Evolutionary conservation across 805 yeast genomes (phyloP).

Genomic region (Metschnikowia noctiluminum): DNA sequence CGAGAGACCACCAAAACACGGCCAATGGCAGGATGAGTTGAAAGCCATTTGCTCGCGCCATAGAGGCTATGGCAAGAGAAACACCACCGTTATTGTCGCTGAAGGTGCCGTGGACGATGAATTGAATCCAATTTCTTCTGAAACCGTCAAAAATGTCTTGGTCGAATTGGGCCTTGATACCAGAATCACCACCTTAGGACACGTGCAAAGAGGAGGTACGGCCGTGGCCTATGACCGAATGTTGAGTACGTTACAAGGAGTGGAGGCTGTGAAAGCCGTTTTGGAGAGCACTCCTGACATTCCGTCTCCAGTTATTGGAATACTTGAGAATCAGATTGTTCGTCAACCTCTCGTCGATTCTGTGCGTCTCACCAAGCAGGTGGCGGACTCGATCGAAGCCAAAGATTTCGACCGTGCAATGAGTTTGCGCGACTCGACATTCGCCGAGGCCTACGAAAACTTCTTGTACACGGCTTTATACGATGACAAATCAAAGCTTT

Average conservation of each 20-base stretch:
- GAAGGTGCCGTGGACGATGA: constrained; percentile 93
- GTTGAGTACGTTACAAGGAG: constrained; percentile 94
- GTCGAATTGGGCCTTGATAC: constrained; percentile 89
- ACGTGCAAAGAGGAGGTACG: constrained; percentile 98
- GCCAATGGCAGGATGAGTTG: constrained; percentile 79
- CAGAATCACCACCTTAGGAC: constrained; percentile 92
- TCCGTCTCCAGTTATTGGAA: constrained; percentile 93
- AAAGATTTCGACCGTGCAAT: constrained; percentile 87
- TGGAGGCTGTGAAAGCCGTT: constrained; percentile 93
- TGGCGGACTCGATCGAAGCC: constrained; percentile 78
- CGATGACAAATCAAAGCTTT: constrained; percentile 44
- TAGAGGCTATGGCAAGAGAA: constrained; percentile 84
- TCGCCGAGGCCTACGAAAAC: constrained; percentile 50
- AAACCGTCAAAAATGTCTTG: constrained; percentile 76
- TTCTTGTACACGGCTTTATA: constrained; percentile 65
- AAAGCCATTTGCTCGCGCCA: constrained; percentile 71
- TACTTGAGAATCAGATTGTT: constrained; percentile 80
- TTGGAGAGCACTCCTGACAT: constrained; percentile 82
- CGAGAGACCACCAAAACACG: constrained; percentile 79
- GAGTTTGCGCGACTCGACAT: constrained; percentile 81
- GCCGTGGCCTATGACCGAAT: constrained; percentile 94
- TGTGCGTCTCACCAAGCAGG: constrained; percentile 80
- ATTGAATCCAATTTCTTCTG: constrained; percentile 75
- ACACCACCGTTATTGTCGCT: constrained; percentile 94
- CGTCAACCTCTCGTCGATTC: constrained; percentile 88